These are phyloP conservation scores for Nicotiana obtusifolia DNA, from an alignment of 257 asterid genomes.

Conservation along the genomic window DNA sequence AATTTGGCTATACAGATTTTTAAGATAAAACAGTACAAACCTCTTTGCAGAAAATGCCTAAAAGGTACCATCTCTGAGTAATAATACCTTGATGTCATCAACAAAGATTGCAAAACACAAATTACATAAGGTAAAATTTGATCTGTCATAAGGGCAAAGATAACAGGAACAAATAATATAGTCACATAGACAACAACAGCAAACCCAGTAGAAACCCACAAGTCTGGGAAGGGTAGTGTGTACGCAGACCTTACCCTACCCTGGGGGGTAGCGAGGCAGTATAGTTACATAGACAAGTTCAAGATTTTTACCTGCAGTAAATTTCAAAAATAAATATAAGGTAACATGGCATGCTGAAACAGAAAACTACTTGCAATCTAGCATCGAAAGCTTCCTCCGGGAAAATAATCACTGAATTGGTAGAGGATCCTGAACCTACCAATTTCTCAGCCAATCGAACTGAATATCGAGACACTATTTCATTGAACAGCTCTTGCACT, in stretches of 20 bases:
- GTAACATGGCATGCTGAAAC: background rate
- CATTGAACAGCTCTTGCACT: background rate
- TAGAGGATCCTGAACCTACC: background rate
- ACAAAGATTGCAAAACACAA: background rate
- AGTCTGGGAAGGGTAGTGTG: no score
- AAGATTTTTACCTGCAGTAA: background rate
- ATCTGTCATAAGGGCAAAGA: no score
- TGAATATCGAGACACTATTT: background rate
- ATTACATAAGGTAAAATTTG: background rate
- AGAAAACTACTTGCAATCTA: background rate
- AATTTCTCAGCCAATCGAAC: background rate
- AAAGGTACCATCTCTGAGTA: background rate
- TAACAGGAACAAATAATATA: no score
- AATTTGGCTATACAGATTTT: no score
- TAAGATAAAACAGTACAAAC: background rate
- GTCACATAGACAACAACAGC: background rate
- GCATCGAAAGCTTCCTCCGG: background rate
- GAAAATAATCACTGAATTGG: background rate
- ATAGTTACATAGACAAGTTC: background rate
- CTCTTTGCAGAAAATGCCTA: background rate
- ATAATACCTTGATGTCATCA: background rate
- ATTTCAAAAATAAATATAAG: background rate
- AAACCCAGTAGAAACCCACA: no score
- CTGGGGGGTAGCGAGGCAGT: no score
- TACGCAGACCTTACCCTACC: no score